phyloP scores from a whole-genome alignment of 805 yeast species.

The Sugiyamaella marilandica region DNA sequence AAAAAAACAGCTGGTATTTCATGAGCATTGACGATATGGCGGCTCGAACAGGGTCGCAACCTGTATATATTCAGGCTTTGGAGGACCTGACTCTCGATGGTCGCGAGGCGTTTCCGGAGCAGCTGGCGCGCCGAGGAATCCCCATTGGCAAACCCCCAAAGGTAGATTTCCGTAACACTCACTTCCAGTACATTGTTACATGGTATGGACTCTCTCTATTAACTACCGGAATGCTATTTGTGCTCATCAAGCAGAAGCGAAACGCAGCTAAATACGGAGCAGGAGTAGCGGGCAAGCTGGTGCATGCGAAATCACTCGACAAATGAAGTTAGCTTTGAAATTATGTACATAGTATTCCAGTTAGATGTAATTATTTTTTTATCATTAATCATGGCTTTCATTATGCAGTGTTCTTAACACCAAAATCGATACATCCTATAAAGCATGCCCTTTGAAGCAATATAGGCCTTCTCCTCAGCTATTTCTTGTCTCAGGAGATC shows the following conservation, averaged over 20 bases:
- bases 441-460: slow-evolving; percentile 43
- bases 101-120: slow-evolving; percentile 38
- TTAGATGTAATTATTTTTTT: background rate
- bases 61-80: slow-evolving; percentile 72
- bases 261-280: slow-evolving; percentile 1
- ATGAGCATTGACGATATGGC: slow-evolving; percentile 84
- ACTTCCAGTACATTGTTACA: slow-evolving; percentile 84
- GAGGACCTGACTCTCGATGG: slow-evolving; percentile 40
- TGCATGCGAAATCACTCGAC: background rate
- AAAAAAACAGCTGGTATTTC: slow-evolving; percentile 66
- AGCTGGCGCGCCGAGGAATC: slow-evolving; percentile 75
- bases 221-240: slow-evolving; percentile 60
- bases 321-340: background rate
- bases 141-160: slow-evolving; percentile 84
- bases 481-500: slow-evolving; percentile 54
- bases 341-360: background rate
- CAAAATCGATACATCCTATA: slow-evolving; percentile 53
- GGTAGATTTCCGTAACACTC: slow-evolving; percentile 80
- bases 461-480: slow-evolving; percentile 49
- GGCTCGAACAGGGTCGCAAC: slow-evolving; percentile 55
- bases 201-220: slow-evolving; percentile 88
- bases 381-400: background rate
- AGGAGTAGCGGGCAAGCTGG: background rate
- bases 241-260: slow-evolving; percentile 44
- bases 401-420: slow-evolving; percentile 38